Base-by-base conservation (phyloP, 192 early-diverging fungal genomes). In the Entrophospora sp. region DNA sequence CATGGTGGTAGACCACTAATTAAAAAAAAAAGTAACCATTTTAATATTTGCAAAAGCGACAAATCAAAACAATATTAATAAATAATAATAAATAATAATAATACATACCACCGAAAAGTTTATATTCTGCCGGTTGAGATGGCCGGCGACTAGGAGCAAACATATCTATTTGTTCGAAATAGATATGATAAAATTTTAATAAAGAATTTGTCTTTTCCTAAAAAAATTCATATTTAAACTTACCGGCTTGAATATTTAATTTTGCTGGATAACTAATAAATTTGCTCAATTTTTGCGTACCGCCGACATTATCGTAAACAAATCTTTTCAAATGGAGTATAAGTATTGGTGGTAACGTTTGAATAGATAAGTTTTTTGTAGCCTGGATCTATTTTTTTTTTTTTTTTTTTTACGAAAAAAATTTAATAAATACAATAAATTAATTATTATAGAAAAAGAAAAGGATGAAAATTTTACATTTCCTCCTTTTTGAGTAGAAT, bases 301-400 rank as follows among this genome's bases (percentile, higher is more conserved):
- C 85, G 22, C 87, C 88, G 36, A 79, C 69, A 58, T 81, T 77
- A 61, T 82, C 81, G 73, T 93, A 98, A 20, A 89, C 83, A 74
- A 98, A 97, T 12, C 95, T 86, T 72, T 98, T 99, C 42, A 99
- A 71, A 60, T 97, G 93, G 16, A 99, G 80, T 24, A 98, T 87
- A 22, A 99, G 79, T 5, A 99, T 85, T 2, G 93, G 89, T 6
- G 97, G 97, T 27, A 92, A 75, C 1, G 62, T 71, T 46, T 97
- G 95, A 14, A 99, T 71, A 44, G 83, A 81, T 25, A 79, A 81
- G 72, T 94, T 89, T 67, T 99, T 98, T 1, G 89, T 91, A 5
- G 89, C 91, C 20, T 76, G 67, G 46, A 84, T 81, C 62, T 64
- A 46, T 22, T 52, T 52, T n/a, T 52, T n/a, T n/a, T n/a, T n/a